phyloP scores from a whole-genome alignment of 768 basidiomycete species.

The Cytidiella melzeri region DNA sequence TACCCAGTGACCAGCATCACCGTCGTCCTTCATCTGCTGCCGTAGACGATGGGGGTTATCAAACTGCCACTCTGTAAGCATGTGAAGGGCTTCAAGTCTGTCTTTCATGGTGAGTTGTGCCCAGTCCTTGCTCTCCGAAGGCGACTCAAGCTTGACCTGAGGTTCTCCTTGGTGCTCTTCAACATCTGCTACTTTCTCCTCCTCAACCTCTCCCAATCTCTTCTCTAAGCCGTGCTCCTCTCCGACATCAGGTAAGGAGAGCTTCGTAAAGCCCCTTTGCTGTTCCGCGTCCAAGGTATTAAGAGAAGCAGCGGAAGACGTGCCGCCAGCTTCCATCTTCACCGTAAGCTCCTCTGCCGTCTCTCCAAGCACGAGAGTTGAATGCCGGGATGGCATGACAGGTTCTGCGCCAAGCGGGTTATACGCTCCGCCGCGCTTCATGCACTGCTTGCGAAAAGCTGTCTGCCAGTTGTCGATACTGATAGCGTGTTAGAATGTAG shows the following conservation, averaged over 20 bases:
- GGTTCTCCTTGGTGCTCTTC: background rate
- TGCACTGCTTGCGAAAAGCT: slow-evolving; percentile 69
- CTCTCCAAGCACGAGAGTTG: slow-evolving; percentile 14
- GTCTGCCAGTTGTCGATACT: slow-evolving; percentile 79
- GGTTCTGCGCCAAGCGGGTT: slow-evolving; percentile 70
- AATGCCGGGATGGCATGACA: slow-evolving; percentile 18
- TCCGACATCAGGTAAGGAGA: background rate
- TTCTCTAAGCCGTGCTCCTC: too few species aligned
- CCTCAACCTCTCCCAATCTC: too few species aligned
- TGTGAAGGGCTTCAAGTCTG: slow-evolving; percentile 71
- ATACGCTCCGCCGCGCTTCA: slow-evolving; percentile 60
- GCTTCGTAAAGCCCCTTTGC: background rate
- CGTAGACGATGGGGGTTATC: slow-evolving; percentile 68
- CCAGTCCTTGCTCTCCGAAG: slow-evolving; percentile 49
- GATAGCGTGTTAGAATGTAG: slow-evolving; percentile 7
- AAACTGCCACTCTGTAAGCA: slow-evolving; percentile 82
- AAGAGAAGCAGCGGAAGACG: background rate
- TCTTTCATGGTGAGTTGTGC: slow-evolving; percentile 59
- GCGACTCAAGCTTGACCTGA: background rate
- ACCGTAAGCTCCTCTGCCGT: slow-evolving; percentile 12
- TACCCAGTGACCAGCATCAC: slow-evolving; percentile 76
- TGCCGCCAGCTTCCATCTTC: slow-evolving; percentile 17
- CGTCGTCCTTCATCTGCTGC: slow-evolving; percentile 70
- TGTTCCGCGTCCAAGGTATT: background rate
- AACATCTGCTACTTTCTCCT: background rate